Evolutionary conservation across 2,329 filamentous ascomycete species (phyloP).

Genomic region (Daldinia sp.): DNA sequence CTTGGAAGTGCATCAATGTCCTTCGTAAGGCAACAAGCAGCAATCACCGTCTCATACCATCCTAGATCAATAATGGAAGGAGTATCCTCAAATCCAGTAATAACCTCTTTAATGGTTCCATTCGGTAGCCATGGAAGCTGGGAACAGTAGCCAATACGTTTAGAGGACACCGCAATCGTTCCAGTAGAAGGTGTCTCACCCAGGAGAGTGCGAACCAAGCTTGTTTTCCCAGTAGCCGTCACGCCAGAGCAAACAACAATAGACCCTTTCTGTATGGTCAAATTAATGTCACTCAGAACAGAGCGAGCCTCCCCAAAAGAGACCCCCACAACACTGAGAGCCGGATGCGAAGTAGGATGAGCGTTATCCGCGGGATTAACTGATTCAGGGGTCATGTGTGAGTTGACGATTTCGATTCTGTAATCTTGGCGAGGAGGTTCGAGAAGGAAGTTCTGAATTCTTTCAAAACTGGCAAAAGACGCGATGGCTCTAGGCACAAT

Average conservation of each 20-base stretch:
- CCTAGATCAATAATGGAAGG: conserved; percentile 24
- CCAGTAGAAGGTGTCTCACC: conserved; percentile 43
- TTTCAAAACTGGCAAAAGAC: conserved; percentile 53
- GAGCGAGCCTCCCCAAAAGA: conserved; percentile 26
- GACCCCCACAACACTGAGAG: conserved; percentile 18
- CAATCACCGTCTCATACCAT: conserved; percentile 52
- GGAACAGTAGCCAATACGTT: conserved; percentile 53
- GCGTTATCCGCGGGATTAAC: background rate
- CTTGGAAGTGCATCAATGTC: conserved; percentile 43
- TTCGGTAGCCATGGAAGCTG: conserved; percentile 56
- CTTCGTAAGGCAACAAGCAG: conserved; percentile 44
- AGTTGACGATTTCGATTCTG: conserved; percentile 21
- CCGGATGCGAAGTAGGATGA: background rate
- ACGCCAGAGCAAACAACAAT: conserved; percentile 48
- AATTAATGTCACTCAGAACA: conserved; percentile 44
- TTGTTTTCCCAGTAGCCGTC: conserved; percentile 49
- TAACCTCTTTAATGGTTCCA: conserved; percentile 51
- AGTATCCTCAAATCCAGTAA: conserved; percentile 43
- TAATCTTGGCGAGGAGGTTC: conserved; percentile 33
- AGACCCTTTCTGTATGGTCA: conserved; percentile 43
- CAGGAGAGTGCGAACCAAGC: conserved; percentile 42
- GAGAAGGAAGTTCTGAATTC: conserved; percentile 55
- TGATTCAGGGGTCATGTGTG: conserved; percentile 17
- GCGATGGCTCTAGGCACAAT: conserved; percentile 53
- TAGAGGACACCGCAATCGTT: conserved; percentile 46